Evolutionary conservation across 225 moss, liverwort and hornwort species (phyloP), one percentile per base, ranked within the genome.

Genomic region (Asterella californica): DNA sequence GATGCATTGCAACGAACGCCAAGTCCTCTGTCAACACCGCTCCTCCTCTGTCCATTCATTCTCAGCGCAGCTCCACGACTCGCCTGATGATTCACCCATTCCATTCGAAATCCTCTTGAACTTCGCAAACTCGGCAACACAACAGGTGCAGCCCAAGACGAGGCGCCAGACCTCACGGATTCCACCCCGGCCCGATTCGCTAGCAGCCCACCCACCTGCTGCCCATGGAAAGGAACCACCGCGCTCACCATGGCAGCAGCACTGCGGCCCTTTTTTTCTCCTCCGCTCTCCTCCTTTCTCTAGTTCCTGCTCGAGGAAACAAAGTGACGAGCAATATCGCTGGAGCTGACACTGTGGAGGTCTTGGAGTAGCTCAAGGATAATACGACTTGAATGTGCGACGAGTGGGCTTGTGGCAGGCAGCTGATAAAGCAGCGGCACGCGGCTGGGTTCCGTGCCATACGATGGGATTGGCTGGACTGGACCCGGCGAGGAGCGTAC

Each of bases 1-100:
- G 87, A 71, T 0, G 80, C 72, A 74, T n/a, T 74, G 73, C 80
- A 80, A 24, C 45, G 80, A 49, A 75, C 77, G 25, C 76, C 60
- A 17, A 18, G 72, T 82, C 38, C 46, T 72, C 25, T 79, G 60
- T 69, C 63, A 15, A 73, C 38, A 10, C 30, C 62, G 59, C 15
- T 17, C 25, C 74, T 70, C 63, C 27, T 72, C 79, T 50, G 2
- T 9, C 19, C 25, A 18, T 15, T 70, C 79, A 79, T 68, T 53
- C 79, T 66, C 33, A 64, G 29, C 0, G 64, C 78, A 27, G 78
- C 79, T 70, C 79, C 69, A 6, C 69, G 53, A 70, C 79, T 77
- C 46, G 71, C 25, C 1, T n/a, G 46, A 18, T 3, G 5, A 48
- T 71, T 71, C 46, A 46, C 5, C 71, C 46, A 47, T 48, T 71